phyloP scores from a whole-genome alignment of 1,284 basidiomycete species.

The Cutaneotrichosporon cutaneum region DNA sequence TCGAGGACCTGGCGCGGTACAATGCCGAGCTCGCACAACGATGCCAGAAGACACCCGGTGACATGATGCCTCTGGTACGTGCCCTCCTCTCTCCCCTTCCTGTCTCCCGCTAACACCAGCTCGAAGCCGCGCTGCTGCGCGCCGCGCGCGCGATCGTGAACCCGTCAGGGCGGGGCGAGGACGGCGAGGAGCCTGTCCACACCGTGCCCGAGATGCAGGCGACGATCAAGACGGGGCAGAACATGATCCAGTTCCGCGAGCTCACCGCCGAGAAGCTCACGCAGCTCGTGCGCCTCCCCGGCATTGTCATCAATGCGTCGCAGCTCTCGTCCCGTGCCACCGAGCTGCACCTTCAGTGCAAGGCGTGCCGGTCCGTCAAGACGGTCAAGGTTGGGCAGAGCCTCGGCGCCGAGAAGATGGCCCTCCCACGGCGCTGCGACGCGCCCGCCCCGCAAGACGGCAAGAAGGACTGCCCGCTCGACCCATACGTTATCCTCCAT shows the following conservation, averaged over 20 bases:
- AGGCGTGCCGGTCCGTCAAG: constrained; percentile 81
- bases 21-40: constrained; percentile 90
- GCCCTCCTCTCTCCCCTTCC: background rate
- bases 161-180: constrained; percentile 59
- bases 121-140: constrained; percentile 81
- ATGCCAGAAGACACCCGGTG: constrained; percentile 83
- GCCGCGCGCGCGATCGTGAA: constrained; percentile 77
- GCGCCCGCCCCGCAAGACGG: constrained; percentile 66
- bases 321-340: constrained; percentile 91
- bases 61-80: constrained; percentile 80
- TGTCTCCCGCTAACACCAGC: constrained; percentile 56
- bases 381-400: constrained; percentile 76
- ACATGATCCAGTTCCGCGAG: constrained; percentile 91
- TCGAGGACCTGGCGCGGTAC: constrained; percentile 85
- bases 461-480: constrained; percentile 88
- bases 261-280: constrained; percentile 93
- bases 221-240: constrained; percentile 80
- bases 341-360: constrained; percentile 88
- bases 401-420: constrained; percentile 77
- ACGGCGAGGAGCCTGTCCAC: constrained; percentile 44
- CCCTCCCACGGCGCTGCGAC: constrained; percentile 80
- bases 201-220: constrained; percentile 85
- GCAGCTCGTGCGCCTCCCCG: constrained; percentile 92
- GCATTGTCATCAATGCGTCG: constrained; percentile 97
- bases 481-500: constrained; percentile 95